phyloP scores from a whole-genome alignment of 768 basidiomycete genomes.

The Rhodotorula babjevae region DNA sequence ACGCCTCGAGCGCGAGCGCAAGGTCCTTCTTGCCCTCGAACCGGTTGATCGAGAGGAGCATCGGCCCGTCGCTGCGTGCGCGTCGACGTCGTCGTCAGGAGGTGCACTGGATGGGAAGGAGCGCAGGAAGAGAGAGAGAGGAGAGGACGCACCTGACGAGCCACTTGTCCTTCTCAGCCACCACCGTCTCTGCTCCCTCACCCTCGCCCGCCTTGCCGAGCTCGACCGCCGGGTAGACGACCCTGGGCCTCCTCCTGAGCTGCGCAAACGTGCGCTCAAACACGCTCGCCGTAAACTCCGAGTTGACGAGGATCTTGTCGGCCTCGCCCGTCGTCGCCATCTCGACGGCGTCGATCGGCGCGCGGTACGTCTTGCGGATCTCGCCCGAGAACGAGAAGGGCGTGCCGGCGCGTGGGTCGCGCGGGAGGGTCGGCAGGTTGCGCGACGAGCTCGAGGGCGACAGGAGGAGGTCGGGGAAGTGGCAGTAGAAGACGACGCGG shows the following conservation, averaged over 20 bases:
- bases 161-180: constrained; percentile 51
- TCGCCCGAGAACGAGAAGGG: constrained; percentile 21
- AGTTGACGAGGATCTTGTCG: constrained; percentile 87
- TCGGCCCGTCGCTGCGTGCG: constrained; percentile 58
- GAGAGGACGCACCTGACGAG: constrained; percentile 18
- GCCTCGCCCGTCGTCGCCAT: constrained; percentile 83
- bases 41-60: constrained; percentile 78
- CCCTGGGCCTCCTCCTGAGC: constrained; percentile 59
- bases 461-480: constrained; percentile 93
- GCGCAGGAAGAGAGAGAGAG: too few species aligned
- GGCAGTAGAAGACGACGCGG: constrained; percentile 94
- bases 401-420: constrained; percentile 5
- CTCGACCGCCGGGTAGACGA: constrained; percentile 97
- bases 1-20: constrained; percentile 72
- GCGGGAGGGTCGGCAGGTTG: constrained; percentile 47
- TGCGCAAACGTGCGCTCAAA: constrained; percentile 71
- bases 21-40: constrained; percentile 95
- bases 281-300: constrained; percentile 77
- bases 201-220: constrained; percentile 51
- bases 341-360: constrained; percentile 85
- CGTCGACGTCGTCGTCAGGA: neutral
- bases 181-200: constrained; percentile 46
- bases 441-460: constrained; percentile 43
- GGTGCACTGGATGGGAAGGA: too few species aligned
- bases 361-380: constrained; percentile 72